phyloP scores from a whole-genome alignment of 2,329 filamentous ascomycete species.

The Microsporum audouinii region DNA sequence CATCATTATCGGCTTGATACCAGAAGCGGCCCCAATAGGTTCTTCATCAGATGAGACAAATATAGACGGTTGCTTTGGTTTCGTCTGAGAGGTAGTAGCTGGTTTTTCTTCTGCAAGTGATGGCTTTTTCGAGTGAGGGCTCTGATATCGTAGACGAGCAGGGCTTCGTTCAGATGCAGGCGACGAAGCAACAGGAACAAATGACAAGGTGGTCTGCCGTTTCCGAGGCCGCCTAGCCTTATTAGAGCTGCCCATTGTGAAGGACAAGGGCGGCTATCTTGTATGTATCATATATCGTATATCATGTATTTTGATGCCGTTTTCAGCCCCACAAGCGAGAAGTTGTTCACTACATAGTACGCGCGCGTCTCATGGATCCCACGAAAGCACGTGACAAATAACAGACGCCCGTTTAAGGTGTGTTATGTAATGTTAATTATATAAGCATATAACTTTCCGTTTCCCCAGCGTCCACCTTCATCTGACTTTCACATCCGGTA shows the following conservation, averaged over 20 bases:
- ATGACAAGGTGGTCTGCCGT: constrained; percentile 34
- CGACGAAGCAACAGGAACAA: constrained; percentile 25
- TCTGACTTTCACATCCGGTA: background rate
- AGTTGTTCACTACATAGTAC: background rate
- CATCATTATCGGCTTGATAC: background rate
- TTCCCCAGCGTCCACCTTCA: background rate
- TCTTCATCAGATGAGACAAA: constrained; percentile 7
- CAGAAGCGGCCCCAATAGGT: background rate
- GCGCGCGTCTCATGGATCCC: background rate
- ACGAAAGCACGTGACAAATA: constrained; percentile 1
- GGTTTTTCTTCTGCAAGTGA: constrained; percentile 10
- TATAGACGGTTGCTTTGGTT: constrained; percentile 18
- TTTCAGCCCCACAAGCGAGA: background rate
- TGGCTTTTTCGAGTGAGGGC: background rate
- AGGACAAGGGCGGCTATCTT: background rate
- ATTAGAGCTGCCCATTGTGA: constrained; percentile 2
- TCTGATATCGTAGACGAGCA: background rate
- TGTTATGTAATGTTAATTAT: background rate
- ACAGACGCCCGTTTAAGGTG: background rate
- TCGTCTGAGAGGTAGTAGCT: background rate
- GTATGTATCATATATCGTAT: background rate
- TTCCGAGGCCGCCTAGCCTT: constrained; percentile 1
- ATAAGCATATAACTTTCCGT: background rate
- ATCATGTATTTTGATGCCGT: background rate
- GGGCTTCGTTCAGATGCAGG: constrained; percentile 18